phyloP scores from a whole-genome alignment of 2,329 filamentous ascomycete species.

The Botryotinia convoluta region DNA sequence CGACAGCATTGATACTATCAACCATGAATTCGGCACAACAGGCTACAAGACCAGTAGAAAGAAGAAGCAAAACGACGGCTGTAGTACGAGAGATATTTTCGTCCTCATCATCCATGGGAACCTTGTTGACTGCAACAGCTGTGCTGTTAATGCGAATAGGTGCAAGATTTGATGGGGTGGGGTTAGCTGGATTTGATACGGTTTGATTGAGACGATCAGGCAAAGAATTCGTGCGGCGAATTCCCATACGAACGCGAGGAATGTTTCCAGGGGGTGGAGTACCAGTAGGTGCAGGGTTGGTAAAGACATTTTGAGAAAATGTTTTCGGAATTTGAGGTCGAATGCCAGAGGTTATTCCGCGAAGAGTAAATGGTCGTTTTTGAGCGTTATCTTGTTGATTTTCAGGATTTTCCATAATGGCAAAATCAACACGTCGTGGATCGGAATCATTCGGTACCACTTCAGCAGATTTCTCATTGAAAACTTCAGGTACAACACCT shows the following conservation, averaged over 20 bases:
- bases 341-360: conserved; percentile 53
- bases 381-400: conserved; percentile 22
- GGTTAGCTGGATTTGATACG: conserved; percentile 13
- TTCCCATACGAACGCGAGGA: conserved; percentile 59
- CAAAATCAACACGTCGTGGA: conserved; percentile 59
- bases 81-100: conserved; percentile 53
- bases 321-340: conserved; percentile 61
- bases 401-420: conserved; percentile 40
- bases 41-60: conserved; percentile 64
- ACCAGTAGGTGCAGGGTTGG: conserved; percentile 39
- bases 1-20: conserved; percentile 62
- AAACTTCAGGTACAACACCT: conserved; percentile 20
- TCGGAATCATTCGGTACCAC: conserved; percentile 37
- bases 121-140: conserved; percentile 31
- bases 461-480: conserved; percentile 27
- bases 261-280: conserved; percentile 43
- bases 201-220: conserved; percentile 61
- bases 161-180: conserved; percentile 18
- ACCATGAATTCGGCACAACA: conserved; percentile 70
- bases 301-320: conserved; percentile 70
- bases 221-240: conserved; percentile 71
- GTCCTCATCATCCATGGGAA: conserved; percentile 39
- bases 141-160: conserved; percentile 30
- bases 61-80: conserved; percentile 59
- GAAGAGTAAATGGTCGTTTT: conserved; percentile 53